Evolutionary conservation across 2,329 filamentous ascomycete genomes (phyloP).

Genomic region (Zalaria sp.): DNA sequence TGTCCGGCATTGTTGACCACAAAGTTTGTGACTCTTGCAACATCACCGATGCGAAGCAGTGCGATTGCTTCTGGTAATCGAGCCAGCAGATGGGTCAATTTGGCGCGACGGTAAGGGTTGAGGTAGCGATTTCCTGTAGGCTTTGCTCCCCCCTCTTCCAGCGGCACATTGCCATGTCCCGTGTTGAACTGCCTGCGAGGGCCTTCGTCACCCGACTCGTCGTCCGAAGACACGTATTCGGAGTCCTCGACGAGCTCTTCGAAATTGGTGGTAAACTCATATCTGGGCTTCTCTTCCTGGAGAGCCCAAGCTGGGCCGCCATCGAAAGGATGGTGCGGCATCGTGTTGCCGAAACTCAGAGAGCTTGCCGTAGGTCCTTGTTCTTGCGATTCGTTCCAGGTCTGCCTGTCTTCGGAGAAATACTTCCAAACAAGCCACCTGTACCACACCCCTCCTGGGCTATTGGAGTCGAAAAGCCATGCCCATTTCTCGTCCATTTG

Average conservation of each 20-base stretch:
- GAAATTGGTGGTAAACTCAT: constrained; percentile 64
- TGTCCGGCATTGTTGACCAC: constrained; percentile 75
- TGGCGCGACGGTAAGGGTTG: constrained; percentile 71
- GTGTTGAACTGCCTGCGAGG: constrained; percentile 27
- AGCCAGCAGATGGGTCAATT: constrained; percentile 70
- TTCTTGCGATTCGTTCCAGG: background rate
- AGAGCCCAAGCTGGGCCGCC: constrained; percentile 63
- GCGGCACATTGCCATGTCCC: constrained; percentile 25
- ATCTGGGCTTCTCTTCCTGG: constrained; percentile 59
- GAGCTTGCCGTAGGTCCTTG: constrained; percentile 22
- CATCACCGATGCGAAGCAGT: constrained; percentile 67
- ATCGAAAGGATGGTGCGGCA: constrained; percentile 51
- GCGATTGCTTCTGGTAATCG: constrained; percentile 64
- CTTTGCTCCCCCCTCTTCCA: constrained; percentile 10
- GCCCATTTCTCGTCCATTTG: constrained; percentile 82
- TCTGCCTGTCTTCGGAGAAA: constrained; percentile 14
- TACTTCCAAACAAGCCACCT: constrained; percentile 76
- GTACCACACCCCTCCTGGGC: constrained; percentile 73
- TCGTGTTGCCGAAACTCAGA: constrained; percentile 14
- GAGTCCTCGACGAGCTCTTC: constrained; percentile 72
- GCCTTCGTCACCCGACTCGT: constrained; percentile 54
- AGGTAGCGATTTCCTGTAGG: constrained; percentile 48
- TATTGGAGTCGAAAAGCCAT: constrained; percentile 82
- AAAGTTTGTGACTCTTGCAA: constrained; percentile 75
- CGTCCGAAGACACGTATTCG: constrained; percentile 77